A percentile compares a stretch with the other conserved stretches of the same genome.
Conservation (phyloP, 768 basidiomycete species). For the Kwoniella dendrophila region DNA sequence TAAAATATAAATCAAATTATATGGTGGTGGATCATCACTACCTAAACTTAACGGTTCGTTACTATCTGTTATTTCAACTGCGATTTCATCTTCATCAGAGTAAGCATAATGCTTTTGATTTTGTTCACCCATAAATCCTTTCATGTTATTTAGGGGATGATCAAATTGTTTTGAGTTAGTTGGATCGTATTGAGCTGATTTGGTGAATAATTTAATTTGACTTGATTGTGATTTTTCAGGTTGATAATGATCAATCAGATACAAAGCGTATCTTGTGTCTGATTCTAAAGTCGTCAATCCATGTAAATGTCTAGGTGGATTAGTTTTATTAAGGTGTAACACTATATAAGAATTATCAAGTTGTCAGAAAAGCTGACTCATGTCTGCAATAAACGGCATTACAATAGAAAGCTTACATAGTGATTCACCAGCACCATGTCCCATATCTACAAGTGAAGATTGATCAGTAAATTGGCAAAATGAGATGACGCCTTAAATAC, state of each 20-base stretch:
- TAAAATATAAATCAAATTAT: constrained; percentile 49
- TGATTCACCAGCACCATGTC: constrained; percentile 50
- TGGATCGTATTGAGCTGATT: constrained; percentile 31
- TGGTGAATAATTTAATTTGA: constrained; percentile 25
- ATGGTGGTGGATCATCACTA: constrained; percentile 21
- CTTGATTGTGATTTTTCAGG: constrained; percentile 5
- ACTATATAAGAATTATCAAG: constrained; percentile 9
- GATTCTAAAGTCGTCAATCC: constrained; percentile 34
- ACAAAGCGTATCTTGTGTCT: constrained; percentile 28
- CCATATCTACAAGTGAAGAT: constrained; percentile 35
- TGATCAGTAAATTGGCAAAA: not conserved
- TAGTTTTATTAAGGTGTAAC: constrained; percentile 28
- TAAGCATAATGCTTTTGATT: not conserved
- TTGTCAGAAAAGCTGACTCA: not conserved
- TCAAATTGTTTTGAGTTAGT: constrained; percentile 25
- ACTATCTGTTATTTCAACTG: not conserved
- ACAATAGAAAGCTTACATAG: constrained; percentile 22
- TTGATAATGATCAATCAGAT: constrained; percentile 15
- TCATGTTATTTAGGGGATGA: constrained; percentile 49
- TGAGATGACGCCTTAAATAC: not conserved
- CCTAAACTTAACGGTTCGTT: not conserved
- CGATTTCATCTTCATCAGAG: constrained; percentile 24
- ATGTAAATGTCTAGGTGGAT: constrained; percentile 32
- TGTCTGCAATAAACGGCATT: not conserved
- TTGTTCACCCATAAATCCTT: constrained; percentile 35